Conservation (phyloP, 2,329 filamentous ascomycete genomes). For the Alternaria sp. region DNA sequence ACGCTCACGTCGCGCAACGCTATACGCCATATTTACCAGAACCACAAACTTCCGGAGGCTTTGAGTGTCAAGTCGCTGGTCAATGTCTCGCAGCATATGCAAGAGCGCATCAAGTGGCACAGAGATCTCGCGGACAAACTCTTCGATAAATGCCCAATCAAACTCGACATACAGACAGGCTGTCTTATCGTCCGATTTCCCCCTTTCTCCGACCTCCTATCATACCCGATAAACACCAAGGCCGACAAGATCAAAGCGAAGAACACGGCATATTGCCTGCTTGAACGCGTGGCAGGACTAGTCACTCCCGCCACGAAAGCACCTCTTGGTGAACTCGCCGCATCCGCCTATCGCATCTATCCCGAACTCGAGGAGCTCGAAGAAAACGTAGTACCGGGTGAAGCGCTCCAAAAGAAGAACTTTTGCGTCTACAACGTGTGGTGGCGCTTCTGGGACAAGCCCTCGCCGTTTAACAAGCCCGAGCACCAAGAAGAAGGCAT, state of each 20-base stretch:
- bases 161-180: slow-evolving; percentile 51
- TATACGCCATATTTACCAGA: slow-evolving; percentile 69
- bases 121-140: slow-evolving; percentile 63
- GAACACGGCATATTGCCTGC: slow-evolving; percentile 50
- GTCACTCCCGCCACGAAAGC: slow-evolving; percentile 57
- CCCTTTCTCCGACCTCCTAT: slow-evolving; percentile 25
- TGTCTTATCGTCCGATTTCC: slow-evolving; percentile 42
- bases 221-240: slow-evolving; percentile 16
- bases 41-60: slow-evolving; percentile 70
- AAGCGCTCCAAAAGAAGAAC: slow-evolving; percentile 11
- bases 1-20: slow-evolving; percentile 83
- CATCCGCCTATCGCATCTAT: slow-evolving; percentile 53
- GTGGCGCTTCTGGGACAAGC: slow-evolving; percentile 30
- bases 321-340: slow-evolving; percentile 52
- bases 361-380: slow-evolving; percentile 27
- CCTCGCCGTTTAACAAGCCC: slow-evolving; percentile 17
- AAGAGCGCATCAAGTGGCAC: slow-evolving; percentile 58
- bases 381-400: not conserved
- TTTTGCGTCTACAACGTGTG: slow-evolving; percentile 31
- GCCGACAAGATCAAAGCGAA: slow-evolving; percentile 27
- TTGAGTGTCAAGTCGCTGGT: slow-evolving; percentile 68
- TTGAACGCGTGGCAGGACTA: slow-evolving; percentile 58
- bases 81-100: slow-evolving; percentile 52
- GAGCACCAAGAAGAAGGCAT: slow-evolving; percentile 7
- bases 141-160: slow-evolving; percentile 56